These are phyloP conservation scores for Penicillium tannophilum DNA, from an alignment of 495 filamentous ascomycete species.

Conservation along the genomic window DNA sequence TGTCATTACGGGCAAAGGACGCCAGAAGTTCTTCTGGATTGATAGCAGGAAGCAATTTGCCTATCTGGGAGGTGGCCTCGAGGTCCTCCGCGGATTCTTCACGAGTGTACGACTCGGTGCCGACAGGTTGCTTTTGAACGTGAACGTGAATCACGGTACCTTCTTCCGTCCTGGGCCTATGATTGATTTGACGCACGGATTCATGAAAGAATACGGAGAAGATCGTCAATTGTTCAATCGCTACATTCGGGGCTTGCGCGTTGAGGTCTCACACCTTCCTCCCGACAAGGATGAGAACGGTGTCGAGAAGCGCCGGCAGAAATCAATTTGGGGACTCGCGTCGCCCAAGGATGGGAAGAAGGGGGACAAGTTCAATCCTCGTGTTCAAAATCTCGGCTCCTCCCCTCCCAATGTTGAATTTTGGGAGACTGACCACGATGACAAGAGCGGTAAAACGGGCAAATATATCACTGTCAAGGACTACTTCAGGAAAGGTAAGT, in stretches of 20 bases:
- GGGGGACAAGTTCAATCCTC: slow-evolving; percentile 1
- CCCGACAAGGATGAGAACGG: background rate
- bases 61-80: slow-evolving; percentile 38
- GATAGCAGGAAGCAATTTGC: slow-evolving; percentile 8
- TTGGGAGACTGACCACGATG: slow-evolving; percentile 1
- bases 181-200: slow-evolving; percentile 23
- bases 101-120: slow-evolving; percentile 47
- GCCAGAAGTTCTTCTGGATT: slow-evolving; percentile 27
- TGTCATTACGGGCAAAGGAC: slow-evolving; percentile 14
- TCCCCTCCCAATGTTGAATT: slow-evolving; percentile 19
- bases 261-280: slow-evolving; percentile 16
- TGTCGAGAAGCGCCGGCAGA: background rate
- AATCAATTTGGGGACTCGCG: slow-evolving; percentile 18
- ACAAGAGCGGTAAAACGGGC: background rate
- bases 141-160: slow-evolving; percentile 47
- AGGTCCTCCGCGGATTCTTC: slow-evolving; percentile 50
- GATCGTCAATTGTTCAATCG: slow-evolving; percentile 6
- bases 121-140: slow-evolving; percentile 46
- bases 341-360: slow-evolving; percentile 8
- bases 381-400: slow-evolving; percentile 5
- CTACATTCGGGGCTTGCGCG: slow-evolving; percentile 16
- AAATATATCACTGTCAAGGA: slow-evolving; percentile 18
- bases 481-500: slow-evolving; percentile 21
- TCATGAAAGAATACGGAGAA: background rate
- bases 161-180: slow-evolving; percentile 43